Evolutionary conservation across 1,284 basidiomycete genomes (phyloP).

Genomic region (Thecaphora frezii): DNA sequence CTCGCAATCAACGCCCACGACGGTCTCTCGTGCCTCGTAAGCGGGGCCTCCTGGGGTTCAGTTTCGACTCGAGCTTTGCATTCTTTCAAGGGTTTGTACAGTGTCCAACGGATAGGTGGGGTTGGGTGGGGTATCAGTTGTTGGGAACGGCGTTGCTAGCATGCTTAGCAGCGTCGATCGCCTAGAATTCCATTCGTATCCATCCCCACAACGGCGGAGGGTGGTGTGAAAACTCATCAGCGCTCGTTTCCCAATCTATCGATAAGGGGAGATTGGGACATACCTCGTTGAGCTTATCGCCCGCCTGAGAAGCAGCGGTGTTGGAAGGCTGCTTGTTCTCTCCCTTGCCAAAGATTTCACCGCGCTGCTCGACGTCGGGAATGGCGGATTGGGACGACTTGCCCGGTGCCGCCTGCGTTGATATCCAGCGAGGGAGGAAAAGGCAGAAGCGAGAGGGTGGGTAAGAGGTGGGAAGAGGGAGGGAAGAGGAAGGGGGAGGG

Average conservation of each 20-base stretch:
- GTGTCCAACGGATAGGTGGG: too few relatives aligned
- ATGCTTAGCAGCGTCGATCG: conserved; percentile 30
- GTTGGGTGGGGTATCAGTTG: conserved; percentile 6
- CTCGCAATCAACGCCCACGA: too few relatives aligned
- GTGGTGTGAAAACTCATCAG: not conserved
- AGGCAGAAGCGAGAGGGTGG: not conserved
- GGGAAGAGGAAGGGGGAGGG: not conserved
- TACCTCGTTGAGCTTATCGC: conserved; percentile 18
- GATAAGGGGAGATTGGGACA: not conserved
- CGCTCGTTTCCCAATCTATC: too few relatives aligned
- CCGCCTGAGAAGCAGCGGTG: conserved; percentile 23
- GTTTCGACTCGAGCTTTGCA: too few relatives aligned
- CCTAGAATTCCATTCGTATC: conserved; percentile 7
- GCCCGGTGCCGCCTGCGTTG: conserved; percentile 26
- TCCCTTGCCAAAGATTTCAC: conserved; percentile 21
- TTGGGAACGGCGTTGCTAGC: conserved; percentile 16
- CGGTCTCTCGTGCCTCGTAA: too few relatives aligned
- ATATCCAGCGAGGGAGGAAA: not conserved
- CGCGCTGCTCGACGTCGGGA: conserved; percentile 38
- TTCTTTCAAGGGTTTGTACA: too few relatives aligned
- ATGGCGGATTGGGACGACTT: conserved; percentile 17
- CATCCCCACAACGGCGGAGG: too few relatives aligned
- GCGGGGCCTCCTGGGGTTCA: too few relatives aligned
- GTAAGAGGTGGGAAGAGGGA: not conserved
- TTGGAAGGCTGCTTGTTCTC: conserved; percentile 20